These are phyloP conservation scores for Arabis alpina DNA, from an alignment of 345 rosid species.

Conservation along the genomic window DNA sequence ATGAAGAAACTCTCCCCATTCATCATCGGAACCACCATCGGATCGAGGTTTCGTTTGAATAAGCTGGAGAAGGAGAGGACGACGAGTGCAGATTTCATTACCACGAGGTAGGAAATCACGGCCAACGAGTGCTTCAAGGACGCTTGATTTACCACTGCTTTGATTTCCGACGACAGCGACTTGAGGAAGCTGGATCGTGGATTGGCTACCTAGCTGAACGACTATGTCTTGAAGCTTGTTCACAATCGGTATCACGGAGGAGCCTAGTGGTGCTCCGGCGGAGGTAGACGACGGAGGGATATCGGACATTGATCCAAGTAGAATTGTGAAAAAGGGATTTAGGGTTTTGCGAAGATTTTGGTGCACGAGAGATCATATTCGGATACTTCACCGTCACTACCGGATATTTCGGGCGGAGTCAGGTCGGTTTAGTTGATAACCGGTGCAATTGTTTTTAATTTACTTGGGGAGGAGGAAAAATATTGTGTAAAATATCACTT, in stretches of 20 bases:
- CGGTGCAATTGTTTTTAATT: not conserved
- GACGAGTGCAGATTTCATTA: conserved; percentile 83
- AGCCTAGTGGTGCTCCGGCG: conserved; percentile 60
- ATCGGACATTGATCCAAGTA: conserved; percentile 26
- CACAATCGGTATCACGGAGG: conserved; percentile 89
- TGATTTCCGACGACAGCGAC: conserved; percentile 97
- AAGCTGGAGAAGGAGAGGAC: conserved; percentile 91
- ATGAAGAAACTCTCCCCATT: conserved; percentile 94
- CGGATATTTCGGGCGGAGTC: not conserved
- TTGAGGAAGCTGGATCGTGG: conserved; percentile 90
- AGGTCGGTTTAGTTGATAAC: not conserved
- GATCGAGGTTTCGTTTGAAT: conserved; percentile 60
- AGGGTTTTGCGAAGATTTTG: conserved; percentile 21
- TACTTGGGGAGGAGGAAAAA: too few species aligned
- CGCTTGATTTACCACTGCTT: conserved; percentile 98
- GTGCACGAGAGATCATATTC: not conserved
- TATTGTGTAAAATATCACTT: too few species aligned
- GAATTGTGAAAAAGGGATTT: conserved; percentile 11
- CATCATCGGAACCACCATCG: conserved; percentile 72
- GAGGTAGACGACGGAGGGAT: conserved; percentile 15
- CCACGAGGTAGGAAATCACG: conserved; percentile 96
- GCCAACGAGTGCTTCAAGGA: conserved; percentile 92
- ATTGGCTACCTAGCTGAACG: conserved; percentile 86
- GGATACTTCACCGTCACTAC: not conserved
- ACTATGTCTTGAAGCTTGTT: conserved; percentile 95